Evolutionary conservation across 441 rosid genomes (phyloP).

Genomic region (Euphorbia schlechtendalii): DNA sequence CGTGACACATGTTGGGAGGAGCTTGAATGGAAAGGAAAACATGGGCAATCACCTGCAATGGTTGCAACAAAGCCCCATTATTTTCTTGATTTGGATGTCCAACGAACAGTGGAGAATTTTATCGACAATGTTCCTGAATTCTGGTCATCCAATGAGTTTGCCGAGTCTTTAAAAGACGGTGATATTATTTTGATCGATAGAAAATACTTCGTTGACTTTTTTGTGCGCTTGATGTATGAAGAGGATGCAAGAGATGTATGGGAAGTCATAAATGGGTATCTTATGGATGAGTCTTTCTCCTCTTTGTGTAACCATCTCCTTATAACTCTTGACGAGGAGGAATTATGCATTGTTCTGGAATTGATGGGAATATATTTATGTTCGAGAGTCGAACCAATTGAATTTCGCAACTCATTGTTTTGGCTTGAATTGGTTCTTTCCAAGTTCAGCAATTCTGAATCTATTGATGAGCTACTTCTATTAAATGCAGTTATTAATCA

Average conservation of each 20-base stretch:
- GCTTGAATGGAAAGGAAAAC: constrained; percentile 92
- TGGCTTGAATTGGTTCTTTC: constrained; percentile 59
- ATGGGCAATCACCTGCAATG: constrained; percentile 93
- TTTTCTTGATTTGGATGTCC: constrained; percentile 79
- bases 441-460: constrained; percentile 31
- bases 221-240: constrained; percentile 54
- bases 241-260: constrained; percentile 62
- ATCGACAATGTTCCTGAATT: constrained; percentile 78
- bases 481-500: constrained; percentile 58
- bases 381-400: constrained; percentile 23
- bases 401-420: constrained; percentile 29
- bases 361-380: constrained; percentile 33
- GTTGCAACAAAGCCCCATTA: constrained; percentile 95
- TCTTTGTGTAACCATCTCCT: constrained; percentile 63
- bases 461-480: constrained; percentile 61
- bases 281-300: constrained; percentile 53
- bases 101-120: constrained; percentile 63
- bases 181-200: constrained; percentile 55
- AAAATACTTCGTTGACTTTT: constrained; percentile 56
- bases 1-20: constrained; percentile 95
- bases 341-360: constrained; percentile 43
- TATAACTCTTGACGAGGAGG: constrained; percentile 55
- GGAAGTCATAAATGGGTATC: constrained; percentile 62
- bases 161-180: constrained; percentile 70
- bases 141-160: constrained; percentile 83